A percentile compares a stretch with the other conserved stretches of the same genome.
These are phyloP conservation scores for Hura crepitans DNA, from an alignment of 441 rosid genomes.

Conservation along the genomic window DNA sequence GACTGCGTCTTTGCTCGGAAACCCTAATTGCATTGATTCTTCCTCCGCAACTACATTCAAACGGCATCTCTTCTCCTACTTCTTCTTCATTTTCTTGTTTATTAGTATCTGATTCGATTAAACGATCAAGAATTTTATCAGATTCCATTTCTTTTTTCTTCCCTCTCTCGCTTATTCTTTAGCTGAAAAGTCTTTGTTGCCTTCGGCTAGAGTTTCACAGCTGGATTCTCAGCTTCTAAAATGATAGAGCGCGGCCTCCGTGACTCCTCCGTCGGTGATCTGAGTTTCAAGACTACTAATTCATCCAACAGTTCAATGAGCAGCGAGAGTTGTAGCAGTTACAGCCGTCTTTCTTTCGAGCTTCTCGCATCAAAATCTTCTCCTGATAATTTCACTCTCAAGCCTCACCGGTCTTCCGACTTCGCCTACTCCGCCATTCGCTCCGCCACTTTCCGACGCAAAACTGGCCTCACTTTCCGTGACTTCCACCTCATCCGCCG, in stretches of 20 bases:
- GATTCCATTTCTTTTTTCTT: conserved; percentile 18
- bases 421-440: conserved; percentile 69
- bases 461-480: conserved; percentile 48
- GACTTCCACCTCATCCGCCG: conserved; percentile 71
- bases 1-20: conserved; percentile 25
- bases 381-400: conserved; percentile 49
- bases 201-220: neutral
- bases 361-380: conserved; percentile 36
- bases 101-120: conserved; percentile 27
- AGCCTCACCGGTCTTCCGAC: conserved; percentile 89
- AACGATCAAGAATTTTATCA: conserved; percentile 11
- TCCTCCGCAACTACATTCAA: conserved; percentile 25
- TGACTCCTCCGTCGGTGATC: conserved; percentile 54
- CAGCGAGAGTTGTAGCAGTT: conserved; percentile 55
- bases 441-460: conserved; percentile 43
- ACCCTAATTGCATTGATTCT: conserved; percentile 24
- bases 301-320: conserved; percentile 55
- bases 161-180: neutral
- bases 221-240: conserved; percentile 21
- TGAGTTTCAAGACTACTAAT: conserved; percentile 42
- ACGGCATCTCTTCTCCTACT: conserved; percentile 4
- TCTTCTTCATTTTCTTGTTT: neutral
- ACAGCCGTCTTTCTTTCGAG: conserved; percentile 70
- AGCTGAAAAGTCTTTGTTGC: neutral
- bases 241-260: conserved; percentile 39